phyloP scores from a whole-genome alignment of 73 alveolate genomes.

The Paramecium biaurelia region DNA sequence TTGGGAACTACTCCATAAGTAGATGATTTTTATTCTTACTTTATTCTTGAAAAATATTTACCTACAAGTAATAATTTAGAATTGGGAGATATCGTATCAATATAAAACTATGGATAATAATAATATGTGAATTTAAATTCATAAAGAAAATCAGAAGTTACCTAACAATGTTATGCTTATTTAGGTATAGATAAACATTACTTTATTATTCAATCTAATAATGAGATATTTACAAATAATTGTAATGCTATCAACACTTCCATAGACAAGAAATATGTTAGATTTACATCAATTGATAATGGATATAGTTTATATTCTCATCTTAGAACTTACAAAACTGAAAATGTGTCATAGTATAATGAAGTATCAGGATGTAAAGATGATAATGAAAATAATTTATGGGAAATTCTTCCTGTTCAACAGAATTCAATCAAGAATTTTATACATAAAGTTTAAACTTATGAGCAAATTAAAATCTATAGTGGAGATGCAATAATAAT shows the following conservation, averaged over 20 bases:
- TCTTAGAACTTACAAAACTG: background rate
- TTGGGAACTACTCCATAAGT: background rate
- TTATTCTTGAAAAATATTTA: background rate
- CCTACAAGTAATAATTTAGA: background rate
- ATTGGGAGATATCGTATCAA: background rate
- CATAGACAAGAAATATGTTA: background rate
- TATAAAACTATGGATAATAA: background rate
- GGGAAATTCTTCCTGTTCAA: background rate
- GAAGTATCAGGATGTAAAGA: background rate
- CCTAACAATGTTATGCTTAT: background rate
- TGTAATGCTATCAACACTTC: background rate
- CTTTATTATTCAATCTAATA: background rate
- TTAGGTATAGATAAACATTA: background rate
- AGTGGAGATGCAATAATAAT: background rate
- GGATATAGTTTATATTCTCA: constrained; percentile 1
- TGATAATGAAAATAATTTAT: background rate
- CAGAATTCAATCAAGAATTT: background rate
- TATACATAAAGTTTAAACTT: background rate
- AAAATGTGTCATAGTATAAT: background rate
- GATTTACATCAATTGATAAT: background rate
- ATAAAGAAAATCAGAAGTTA: background rate
- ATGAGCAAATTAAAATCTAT: background rate
- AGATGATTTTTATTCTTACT: background rate
- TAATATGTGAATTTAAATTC: background rate
- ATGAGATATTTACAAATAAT: background rate